Conservation (phyloP, 1,139 yeast species). For the Casaregolazyma lundiana region DNA sequence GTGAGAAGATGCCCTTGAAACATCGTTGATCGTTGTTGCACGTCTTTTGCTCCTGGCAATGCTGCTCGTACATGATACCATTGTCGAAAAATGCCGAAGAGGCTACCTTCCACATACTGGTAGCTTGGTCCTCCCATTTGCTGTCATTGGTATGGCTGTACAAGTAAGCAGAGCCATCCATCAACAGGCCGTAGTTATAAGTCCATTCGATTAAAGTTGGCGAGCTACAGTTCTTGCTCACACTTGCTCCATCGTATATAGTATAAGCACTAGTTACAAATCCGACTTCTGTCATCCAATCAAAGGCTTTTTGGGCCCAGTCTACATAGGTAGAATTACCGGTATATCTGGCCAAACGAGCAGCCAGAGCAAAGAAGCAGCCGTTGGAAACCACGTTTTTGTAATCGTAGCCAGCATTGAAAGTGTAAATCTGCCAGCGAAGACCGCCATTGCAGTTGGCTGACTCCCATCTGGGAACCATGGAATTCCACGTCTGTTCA, state of each 20-base stretch:
- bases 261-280: slow-evolving; percentile 41
- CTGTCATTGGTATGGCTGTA: slow-evolving; percentile 68
- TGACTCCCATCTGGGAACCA: slow-evolving; percentile 84
- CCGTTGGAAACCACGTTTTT: slow-evolving; percentile 91
- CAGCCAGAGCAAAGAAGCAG: slow-evolving; percentile 81
- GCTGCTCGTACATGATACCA: slow-evolving; percentile 68
- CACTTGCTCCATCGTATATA: slow-evolving; percentile 75
- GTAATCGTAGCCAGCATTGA: slow-evolving; percentile 92
- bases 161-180: slow-evolving; percentile 79
- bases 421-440: slow-evolving; percentile 93
- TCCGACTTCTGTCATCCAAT: slow-evolving; percentile 69
- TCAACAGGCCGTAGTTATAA: slow-evolving; percentile 76
- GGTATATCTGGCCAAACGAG: slow-evolving; percentile 81
- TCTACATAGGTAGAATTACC: slow-evolving; percentile 64
- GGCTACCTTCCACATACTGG: slow-evolving; percentile 42
- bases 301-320: slow-evolving; percentile 75
- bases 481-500: slow-evolving; percentile 81
- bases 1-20: slow-evolving; percentile 75
- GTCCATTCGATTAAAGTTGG: slow-evolving; percentile 71
- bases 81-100: slow-evolving; percentile 53
- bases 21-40: slow-evolving; percentile 91
- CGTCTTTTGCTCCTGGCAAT: slow-evolving; percentile 58
- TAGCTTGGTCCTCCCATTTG: slow-evolving; percentile 57
- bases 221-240: slow-evolving; percentile 57
- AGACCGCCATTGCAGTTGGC: slow-evolving; percentile 78